These are phyloP conservation scores for Fusarium xylarioides DNA, from an alignment of 2,329 filamentous ascomycete species.

Conservation along the genomic window DNA sequence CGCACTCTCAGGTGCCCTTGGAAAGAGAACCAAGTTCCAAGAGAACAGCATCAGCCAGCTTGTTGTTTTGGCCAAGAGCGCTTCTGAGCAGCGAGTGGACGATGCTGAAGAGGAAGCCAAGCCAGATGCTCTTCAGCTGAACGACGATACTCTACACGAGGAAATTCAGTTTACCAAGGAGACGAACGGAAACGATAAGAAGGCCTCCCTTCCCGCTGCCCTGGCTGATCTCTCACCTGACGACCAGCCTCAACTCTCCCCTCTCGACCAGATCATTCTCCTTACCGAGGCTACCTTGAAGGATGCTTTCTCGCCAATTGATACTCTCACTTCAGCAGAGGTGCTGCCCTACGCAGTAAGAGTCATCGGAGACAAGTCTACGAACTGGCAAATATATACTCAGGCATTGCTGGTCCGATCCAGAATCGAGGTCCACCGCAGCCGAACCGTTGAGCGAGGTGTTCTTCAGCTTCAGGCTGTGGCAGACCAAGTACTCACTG, in stretches of 20 bases:
- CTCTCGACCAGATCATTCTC: constrained; percentile 89
- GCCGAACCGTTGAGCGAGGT: constrained; percentile 87
- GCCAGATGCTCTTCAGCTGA: constrained; percentile 79
- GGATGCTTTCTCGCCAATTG: constrained; percentile 83
- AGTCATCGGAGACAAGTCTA: constrained; percentile 86
- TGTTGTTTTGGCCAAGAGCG: constrained; percentile 87
- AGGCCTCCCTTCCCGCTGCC: constrained; percentile 62
- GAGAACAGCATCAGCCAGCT: constrained; percentile 85
- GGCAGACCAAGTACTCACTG: constrained; percentile 92
- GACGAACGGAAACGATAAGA: constrained; percentile 50
- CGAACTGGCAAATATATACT: constrained; percentile 98
- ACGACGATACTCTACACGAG: constrained; percentile 93
- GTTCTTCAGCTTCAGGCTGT: constrained; percentile 93
- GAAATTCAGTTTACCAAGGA: constrained; percentile 79
- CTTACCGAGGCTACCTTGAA: constrained; percentile 88
- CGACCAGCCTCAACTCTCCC: constrained; percentile 80
- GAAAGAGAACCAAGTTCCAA: constrained; percentile 85
- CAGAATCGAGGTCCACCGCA: constrained; percentile 86
- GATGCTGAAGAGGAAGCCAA: constrained; percentile 44
- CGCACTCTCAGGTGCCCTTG: constrained; percentile 83
- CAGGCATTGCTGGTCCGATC: constrained; percentile 90
- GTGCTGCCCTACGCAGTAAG: constrained; percentile 90
- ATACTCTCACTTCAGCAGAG: constrained; percentile 91
- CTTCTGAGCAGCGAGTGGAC: constrained; percentile 40
- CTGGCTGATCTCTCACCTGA: constrained; percentile 76